Percentiles rank a stretch among this genome's conserved stretches.
phyloP scores from a whole-genome alignment of 495 filamentous ascomycete species.

The Xylaria scruposa region DNA sequence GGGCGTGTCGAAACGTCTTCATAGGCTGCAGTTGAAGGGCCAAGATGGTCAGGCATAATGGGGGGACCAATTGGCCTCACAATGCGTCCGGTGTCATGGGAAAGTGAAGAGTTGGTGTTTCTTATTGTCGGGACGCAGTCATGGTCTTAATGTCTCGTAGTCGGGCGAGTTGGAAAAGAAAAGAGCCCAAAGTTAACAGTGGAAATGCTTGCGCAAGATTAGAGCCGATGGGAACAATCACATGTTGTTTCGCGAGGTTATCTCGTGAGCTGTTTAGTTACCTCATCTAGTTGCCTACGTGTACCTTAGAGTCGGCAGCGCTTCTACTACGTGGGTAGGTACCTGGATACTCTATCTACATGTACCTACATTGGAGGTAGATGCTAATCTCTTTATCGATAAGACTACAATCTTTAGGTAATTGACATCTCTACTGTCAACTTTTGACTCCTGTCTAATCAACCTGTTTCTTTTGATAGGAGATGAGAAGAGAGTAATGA shows the following conservation, averaged over 20 bases:
- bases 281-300: background rate
- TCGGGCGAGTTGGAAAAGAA: background rate
- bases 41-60: conserved; percentile 51
- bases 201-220: conserved; percentile 12
- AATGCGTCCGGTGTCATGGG: conserved; percentile 23
- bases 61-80: conserved; percentile 29
- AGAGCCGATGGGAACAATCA: conserved; percentile 12
- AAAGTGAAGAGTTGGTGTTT: background rate
- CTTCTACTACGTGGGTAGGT: background rate
- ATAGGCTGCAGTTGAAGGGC: conserved; percentile 35
- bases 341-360: background rate
- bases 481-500: background rate
- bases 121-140: background rate
- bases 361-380: background rate
- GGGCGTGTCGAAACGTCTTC: conserved; percentile 25
- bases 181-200: background rate
- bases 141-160: background rate
- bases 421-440: background rate
- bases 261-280: background rate
- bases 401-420: background rate
- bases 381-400: background rate
- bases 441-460: background rate
- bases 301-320: background rate
- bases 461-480: background rate
- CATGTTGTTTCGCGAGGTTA: conserved; percentile 19